Percentiles rank a stretch among this genome's conserved stretches.
phyloP scores from a whole-genome alignment of 2,329 filamentous ascomycete genomes.

The Arthrobotrys pseudoclavata region DNA sequence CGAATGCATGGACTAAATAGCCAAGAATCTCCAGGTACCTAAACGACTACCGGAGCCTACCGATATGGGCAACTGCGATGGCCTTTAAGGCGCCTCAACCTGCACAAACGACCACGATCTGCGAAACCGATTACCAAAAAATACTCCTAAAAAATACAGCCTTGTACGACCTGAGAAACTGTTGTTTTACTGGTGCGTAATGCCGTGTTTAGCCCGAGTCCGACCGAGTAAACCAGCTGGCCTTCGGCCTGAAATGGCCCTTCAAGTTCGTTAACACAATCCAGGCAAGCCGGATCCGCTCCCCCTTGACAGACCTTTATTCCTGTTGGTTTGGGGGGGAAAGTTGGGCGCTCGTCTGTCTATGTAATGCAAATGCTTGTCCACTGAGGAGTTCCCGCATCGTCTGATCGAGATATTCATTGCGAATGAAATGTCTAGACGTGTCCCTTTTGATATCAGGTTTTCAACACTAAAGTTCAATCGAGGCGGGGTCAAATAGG shows the following conservation, averaged over 20 bases:
- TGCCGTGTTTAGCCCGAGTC: conserved; percentile 59
- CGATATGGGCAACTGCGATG: conserved; percentile 49
- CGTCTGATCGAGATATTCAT: conserved; percentile 57
- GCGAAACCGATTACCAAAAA: conserved; percentile 54
- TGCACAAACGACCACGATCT: conserved; percentile 24
- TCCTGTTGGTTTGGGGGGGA: conserved; percentile 42
- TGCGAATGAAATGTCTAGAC: conserved; percentile 57
- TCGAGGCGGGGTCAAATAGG: conserved; percentile 44
- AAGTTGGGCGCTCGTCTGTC: conserved; percentile 20
- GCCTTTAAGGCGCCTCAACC: conserved; percentile 25
- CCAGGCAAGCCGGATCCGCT: conserved; percentile 32
- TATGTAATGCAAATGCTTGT: conserved; percentile 49
- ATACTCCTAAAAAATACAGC: conserved; percentile 37
- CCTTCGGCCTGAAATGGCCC: conserved; percentile 18
- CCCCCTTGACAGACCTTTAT: conserved; percentile 26
- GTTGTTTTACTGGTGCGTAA: conserved; percentile 42
- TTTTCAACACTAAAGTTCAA: conserved; percentile 34
- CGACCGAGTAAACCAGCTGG: conserved; percentile 13
- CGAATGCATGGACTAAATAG: conserved; percentile 9
- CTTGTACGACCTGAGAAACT: conserved; percentile 54
- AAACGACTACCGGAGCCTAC: conserved; percentile 31
- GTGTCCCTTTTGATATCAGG: conserved; percentile 57
- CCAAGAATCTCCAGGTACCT: conserved; percentile 26
- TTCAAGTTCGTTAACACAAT: conserved; percentile 3
- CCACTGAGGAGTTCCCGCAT: conserved; percentile 57